phyloP scores from a whole-genome alignment of 306 rosid genomes.

The Pueraria montana region DNA sequence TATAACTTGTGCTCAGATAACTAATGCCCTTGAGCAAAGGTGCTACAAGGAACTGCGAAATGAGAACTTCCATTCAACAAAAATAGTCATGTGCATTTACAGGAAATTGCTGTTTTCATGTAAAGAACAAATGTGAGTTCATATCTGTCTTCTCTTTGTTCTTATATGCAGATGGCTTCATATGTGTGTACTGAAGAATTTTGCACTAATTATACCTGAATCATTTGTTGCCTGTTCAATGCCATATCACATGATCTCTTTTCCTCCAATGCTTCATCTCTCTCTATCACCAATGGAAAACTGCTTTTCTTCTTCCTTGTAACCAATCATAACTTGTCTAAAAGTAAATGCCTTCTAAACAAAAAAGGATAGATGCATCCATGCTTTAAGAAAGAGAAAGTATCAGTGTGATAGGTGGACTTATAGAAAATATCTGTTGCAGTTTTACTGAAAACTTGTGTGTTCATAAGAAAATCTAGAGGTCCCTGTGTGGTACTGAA shows the following conservation, averaged over 20 bases:
- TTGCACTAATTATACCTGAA: neutral
- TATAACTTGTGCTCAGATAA: constrained; percentile 71
- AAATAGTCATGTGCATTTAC: constrained; percentile 88
- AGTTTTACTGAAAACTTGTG: neutral
- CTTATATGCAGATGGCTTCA: constrained; percentile 19
- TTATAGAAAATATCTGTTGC: constrained; percentile 7
- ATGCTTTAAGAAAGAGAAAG: neutral
- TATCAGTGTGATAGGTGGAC: neutral
- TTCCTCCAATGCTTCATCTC: neutral
- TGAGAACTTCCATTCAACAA: constrained; percentile 75
- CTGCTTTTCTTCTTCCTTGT: neutral
- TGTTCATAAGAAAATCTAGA: neutral
- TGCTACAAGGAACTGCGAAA: constrained; percentile 91
- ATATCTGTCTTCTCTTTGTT: constrained; percentile 37
- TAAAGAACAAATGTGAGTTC: constrained; percentile 90
- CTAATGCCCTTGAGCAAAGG: constrained; percentile 91
- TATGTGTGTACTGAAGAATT: neutral
- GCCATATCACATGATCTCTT: neutral
- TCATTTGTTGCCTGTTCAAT: neutral
- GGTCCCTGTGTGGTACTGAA: neutral
- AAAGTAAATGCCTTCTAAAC: neutral
- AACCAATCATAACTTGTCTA: neutral
- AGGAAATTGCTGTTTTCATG: constrained; percentile 82
- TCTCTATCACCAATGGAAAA: neutral
- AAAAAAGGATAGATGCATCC: constrained; percentile 3